Conservation (phyloP, 768 basidiomycete species). For the Rhodotorula graminis region DNA sequence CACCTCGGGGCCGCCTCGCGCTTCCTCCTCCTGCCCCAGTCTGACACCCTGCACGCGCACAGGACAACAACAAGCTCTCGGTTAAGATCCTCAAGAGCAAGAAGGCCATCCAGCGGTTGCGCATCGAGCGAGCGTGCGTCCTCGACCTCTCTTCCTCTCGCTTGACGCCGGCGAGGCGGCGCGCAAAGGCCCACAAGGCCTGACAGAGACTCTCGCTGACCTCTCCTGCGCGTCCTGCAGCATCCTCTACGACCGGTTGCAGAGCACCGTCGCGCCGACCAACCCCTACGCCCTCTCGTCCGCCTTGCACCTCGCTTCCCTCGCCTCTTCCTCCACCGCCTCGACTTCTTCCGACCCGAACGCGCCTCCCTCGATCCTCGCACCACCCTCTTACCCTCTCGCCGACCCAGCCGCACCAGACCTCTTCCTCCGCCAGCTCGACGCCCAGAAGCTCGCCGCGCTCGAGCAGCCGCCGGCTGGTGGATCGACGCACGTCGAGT, state of each 20-base stretch:
- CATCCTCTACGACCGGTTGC: constrained; percentile 37
- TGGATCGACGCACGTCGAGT: background rate
- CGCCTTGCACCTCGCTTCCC: constrained; percentile 19
- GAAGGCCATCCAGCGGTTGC: constrained; percentile 37
- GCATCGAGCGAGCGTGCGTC: constrained; percentile 36
- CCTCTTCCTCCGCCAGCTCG: constrained; percentile 31
- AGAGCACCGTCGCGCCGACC: constrained; percentile 22
- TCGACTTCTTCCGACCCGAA: constrained; percentile 5
- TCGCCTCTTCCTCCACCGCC: constrained; percentile 24
- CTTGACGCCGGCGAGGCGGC: no score
- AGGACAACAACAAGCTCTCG: constrained; percentile 39
- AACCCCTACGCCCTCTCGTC: constrained; percentile 37
- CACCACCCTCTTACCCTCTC: constrained; percentile 21
- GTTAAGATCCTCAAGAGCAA: constrained; percentile 38
- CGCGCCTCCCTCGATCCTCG: constrained; percentile 26
- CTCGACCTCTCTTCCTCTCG: no score
- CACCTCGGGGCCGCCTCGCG: background rate
- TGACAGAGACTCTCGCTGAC: no score
- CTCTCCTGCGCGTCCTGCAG: background rate
- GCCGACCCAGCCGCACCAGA: constrained; percentile 15
- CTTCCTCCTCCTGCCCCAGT: no score
- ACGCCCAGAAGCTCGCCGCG: constrained; percentile 36
- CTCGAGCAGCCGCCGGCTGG: background rate
- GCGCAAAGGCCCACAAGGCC: no score
- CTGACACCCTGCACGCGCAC: background rate